Evolutionary conservation across 192 early-diverging fungal genomes (phyloP), one percentile per base, ranked within the genome.

Genomic region (Linnemannia zychae): DNA sequence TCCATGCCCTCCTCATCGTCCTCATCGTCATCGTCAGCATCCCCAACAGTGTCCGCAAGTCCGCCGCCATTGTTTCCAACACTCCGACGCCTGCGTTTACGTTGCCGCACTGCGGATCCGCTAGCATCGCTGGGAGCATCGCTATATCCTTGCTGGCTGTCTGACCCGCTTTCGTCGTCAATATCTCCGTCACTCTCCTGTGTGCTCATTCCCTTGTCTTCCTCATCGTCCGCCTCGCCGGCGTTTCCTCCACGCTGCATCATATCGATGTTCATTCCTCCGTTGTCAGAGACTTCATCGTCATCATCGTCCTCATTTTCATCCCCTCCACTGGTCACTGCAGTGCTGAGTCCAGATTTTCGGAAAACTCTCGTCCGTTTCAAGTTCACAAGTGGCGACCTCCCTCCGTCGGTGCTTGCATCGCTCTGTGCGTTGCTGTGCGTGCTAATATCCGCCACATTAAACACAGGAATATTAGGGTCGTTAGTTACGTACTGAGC

Each of bases 151-250:
- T 80, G 76, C 9, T 85, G 80, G 36, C 78, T 78, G 67, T 90
- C 86, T 48, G 89, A 88, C 12, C 79, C 79, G 68, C 77, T 88
- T 44, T 88, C 78, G 17, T 90, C 88, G 18, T 79, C 88, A 68
- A 92, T 87, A 17, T 90, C 90, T 15, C 84, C 77, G n/a, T 87
- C 88, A 18, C 82, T 82, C 7, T 81, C 78, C 11, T 76, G 77
- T 36, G 48, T 76, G 18, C 49, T 72, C 24, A 15, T 48, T 2
- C 44, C 53, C 1, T 67, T 74, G 15, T 82, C 63, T 50, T 24
- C 16, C 52, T 84, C 49, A 31, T 78, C 71, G 65, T 53, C 33
- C 17, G 24, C 36, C 50, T 68, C 52, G 20, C 76, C 52, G 65
- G 11, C 16, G 67, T 67, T 28, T 33, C 69, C 49, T 67, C 40